These are phyloP conservation scores for Neophaeococcomyces mojaviensis DNA, from an alignment of 2,329 filamentous ascomycete genomes.

Conservation along the genomic window DNA sequence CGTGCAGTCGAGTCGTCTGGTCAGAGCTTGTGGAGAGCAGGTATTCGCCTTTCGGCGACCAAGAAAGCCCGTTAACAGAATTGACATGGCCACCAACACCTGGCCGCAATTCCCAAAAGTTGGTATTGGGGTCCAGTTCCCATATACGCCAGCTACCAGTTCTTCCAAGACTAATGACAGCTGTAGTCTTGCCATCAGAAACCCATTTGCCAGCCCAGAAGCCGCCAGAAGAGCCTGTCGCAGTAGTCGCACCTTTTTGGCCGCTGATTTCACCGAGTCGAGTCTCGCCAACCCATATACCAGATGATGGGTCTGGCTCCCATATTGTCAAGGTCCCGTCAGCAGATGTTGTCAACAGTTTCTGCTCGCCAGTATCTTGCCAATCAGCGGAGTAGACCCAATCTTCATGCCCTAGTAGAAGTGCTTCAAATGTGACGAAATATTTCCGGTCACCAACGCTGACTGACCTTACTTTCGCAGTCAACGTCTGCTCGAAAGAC, in stretches of 20 bases:
- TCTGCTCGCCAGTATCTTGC: slow-evolving; percentile 53
- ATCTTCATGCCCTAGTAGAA: slow-evolving; percentile 91
- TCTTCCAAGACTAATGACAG: slow-evolving; percentile 69
- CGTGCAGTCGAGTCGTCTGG: slow-evolving; percentile 84
- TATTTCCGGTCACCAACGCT: slow-evolving; percentile 56
- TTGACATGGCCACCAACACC: slow-evolving; percentile 78
- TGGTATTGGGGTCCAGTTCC: slow-evolving; percentile 53
- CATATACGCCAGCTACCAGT: slow-evolving; percentile 92
- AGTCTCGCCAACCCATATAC: slow-evolving; percentile 82
- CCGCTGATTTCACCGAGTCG: slow-evolving; percentile 88
- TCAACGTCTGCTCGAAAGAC: slow-evolving; percentile 47
- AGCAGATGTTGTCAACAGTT: slow-evolving; percentile 81
- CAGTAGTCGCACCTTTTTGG: slow-evolving; percentile 91
- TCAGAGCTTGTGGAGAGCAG: slow-evolving; percentile 83
- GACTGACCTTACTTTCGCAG: slow-evolving; percentile 82
- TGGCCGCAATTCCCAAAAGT: slow-evolving; percentile 68
- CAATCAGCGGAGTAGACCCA: slow-evolving; percentile 92
- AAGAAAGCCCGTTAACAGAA: slow-evolving; percentile 72
- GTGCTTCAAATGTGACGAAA: slow-evolving; percentile 83
- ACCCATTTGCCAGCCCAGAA: slow-evolving; percentile 97
- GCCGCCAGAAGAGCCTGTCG: slow-evolving; percentile 88
- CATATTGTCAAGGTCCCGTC: slow-evolving; percentile 93
- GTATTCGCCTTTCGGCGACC: slow-evolving; percentile 75
- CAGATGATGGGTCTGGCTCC: slow-evolving; percentile 74
- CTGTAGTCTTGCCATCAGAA: slow-evolving; percentile 57